A percentile compares a stretch with the other conserved stretches of the same genome.
Evolutionary conservation across 1,139 yeast species (phyloP).

Genomic region (Zygosaccharomyces sapae): DNA sequence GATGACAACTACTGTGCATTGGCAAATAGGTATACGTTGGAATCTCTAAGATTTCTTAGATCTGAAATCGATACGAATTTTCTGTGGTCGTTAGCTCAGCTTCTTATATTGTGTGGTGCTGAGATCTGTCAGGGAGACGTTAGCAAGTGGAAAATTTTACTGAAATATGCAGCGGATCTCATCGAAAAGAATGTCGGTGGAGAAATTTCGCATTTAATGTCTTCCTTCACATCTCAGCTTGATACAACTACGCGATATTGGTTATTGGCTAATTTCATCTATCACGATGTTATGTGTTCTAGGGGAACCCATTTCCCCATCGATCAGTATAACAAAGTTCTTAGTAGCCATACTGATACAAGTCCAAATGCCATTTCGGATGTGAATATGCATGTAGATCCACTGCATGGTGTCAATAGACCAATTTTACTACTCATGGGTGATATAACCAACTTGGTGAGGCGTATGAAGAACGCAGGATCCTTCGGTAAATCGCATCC

Average conservation of each 20-base stretch:
- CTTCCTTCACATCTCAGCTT: conserved; percentile 36
- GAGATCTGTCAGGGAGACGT: conserved; percentile 77
- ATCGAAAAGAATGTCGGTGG: conserved; percentile 55
- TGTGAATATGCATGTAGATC: conserved; percentile 45
- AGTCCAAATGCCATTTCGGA: conserved; percentile 29
- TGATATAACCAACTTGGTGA: conserved; percentile 60
- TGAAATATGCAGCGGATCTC: conserved; percentile 59
- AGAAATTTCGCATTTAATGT: conserved; percentile 37
- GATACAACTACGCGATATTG: conserved; percentile 45
- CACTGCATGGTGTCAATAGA: conserved; percentile 69
- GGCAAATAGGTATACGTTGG: conserved; percentile 24
- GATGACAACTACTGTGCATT: conserved; percentile 40
- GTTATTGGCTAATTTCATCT: conserved; percentile 76
- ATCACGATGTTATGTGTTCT: conserved; percentile 69
- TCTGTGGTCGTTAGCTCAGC: conserved; percentile 47
- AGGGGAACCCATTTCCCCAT: conserved; percentile 55
- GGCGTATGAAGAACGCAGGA: conserved; percentile 40
- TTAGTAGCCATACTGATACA: conserved; percentile 39
- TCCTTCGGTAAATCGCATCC: conserved; percentile 20
- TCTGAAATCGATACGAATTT: conserved; percentile 12
- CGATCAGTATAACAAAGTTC: conserved; percentile 52
- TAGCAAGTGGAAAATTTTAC: conserved; percentile 58
- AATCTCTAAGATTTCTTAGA: conserved; percentile 18
- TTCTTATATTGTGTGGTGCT: conserved; percentile 64
- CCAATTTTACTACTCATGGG: conserved; percentile 63